These are phyloP conservation scores for Hexamita inflata DNA, from an alignment of 208 protist genomes.

Conservation along the genomic window DNA sequence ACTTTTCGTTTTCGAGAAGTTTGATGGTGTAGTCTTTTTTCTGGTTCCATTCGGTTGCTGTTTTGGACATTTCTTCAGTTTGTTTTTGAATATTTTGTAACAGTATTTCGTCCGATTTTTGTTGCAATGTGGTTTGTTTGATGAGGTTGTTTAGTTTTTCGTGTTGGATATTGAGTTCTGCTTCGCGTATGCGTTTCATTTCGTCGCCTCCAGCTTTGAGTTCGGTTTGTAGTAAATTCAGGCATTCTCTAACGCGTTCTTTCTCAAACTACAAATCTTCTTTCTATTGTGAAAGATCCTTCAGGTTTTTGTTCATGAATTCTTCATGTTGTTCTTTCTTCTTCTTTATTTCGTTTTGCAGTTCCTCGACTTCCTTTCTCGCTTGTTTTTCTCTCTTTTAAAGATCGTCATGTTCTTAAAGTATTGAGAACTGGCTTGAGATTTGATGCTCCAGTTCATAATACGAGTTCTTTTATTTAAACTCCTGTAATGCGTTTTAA, in stretches of 20 bases:
- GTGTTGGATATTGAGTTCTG: constrained; percentile 19
- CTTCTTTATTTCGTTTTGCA: constrained; percentile 17
- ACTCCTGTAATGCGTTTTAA: constrained; percentile 26
- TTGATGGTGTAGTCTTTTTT: constrained; percentile 5
- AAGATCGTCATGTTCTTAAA: neutral
- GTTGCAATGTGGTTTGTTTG: neutral
- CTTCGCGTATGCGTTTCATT: neutral
- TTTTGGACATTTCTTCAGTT: neutral
- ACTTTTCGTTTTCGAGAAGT: neutral
- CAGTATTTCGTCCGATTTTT: constrained; percentile 30
- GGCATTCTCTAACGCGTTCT: neutral
- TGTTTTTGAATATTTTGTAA: neutral
- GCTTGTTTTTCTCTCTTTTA: constrained; percentile 24
- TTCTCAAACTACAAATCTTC: constrained; percentile 12
- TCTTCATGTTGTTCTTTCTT: neutral
- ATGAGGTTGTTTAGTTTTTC: constrained; percentile 4
- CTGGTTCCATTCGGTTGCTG: neutral
- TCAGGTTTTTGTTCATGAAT: constrained; percentile 13
- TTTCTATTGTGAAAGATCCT: constrained; percentile 9
- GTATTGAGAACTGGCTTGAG: neutral
- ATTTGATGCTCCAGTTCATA: constrained; percentile 23
- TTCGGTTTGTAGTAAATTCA: constrained; percentile 1
- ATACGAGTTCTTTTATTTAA: constrained; percentile 29
- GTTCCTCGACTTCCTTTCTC: neutral
- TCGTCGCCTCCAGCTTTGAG: constrained; percentile 9